Percentiles rank a stretch among this genome's conserved stretches.
Conservation (phyloP, 106 monocot species). For the Dioscorea zingiberensis region DNA sequence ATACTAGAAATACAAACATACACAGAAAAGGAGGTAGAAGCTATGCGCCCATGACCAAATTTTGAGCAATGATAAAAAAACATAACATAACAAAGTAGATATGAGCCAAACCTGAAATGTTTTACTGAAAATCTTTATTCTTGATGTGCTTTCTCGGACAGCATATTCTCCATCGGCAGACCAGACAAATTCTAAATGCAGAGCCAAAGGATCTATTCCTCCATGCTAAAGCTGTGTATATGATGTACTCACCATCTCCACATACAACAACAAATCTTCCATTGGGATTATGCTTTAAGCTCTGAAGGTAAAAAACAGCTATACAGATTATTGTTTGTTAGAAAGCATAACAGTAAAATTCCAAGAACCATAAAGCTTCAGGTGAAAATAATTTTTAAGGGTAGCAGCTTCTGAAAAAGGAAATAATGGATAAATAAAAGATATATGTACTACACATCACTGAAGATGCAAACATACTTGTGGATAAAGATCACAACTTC, state of each 20-base stretch:
- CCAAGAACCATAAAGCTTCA: not conserved
- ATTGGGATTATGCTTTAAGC: conserved; percentile 94
- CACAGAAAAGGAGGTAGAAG: too few relatives aligned
- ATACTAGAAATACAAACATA: too few relatives aligned
- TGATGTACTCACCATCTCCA: conserved; percentile 98
- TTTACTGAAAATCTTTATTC: conserved; percentile 86
- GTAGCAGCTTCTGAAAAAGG: too few relatives aligned
- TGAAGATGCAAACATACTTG: conserved; percentile 43
- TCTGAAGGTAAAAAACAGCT: conserved; percentile 27
- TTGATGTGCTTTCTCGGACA: conserved; percentile 81
- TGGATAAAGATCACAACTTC: conserved; percentile 96
- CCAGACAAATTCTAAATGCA: conserved; percentile 92
- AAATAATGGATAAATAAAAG: too few relatives aligned
- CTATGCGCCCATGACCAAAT: too few relatives aligned
- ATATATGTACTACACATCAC: too few relatives aligned
- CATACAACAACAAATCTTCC: conserved; percentile 97
- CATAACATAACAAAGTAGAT: not conserved
- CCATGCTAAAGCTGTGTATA: conserved; percentile 97
- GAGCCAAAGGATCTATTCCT: conserved; percentile 96
- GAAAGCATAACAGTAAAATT: not conserved
- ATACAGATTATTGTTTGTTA: too few relatives aligned
- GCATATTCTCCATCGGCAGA: conserved; percentile 97
- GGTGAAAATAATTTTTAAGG: too few relatives aligned
- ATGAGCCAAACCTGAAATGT: conserved; percentile 57
- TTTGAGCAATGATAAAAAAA: too few relatives aligned